Base-by-base conservation (phyloP, 768 basidiomycete genomes). In the Dioszegia hungarica region DNA sequence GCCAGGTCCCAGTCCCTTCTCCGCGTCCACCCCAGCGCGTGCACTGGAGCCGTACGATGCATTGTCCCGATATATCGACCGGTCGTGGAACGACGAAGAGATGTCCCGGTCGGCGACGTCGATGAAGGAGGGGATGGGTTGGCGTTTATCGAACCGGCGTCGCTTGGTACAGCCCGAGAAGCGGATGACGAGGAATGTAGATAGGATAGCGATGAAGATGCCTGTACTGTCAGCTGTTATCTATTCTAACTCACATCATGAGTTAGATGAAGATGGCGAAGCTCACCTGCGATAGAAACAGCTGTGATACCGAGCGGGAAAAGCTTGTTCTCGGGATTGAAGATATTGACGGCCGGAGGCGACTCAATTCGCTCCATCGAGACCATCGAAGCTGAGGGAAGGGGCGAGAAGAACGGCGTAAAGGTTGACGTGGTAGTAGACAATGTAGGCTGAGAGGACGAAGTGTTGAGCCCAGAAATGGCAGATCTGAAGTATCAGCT, bases 301-400 rank as follows among this genome's bases (percentile, higher is more conserved):
- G 62, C 44, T 0, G 59, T 40, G 6, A 66, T 46, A 24, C 64
- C 64, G 2, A 66, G 29, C 1, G 64, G 60, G 39, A 66, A 66
- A 19, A 66, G 45, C 45, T 53, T 59, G 33, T 62, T 62, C 19
- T 54, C 38, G 1, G 57, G 58, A 54, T 61, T 57, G 40, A 66
- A 54, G 25, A 66, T 66, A 20, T 60, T 49, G 33, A 33, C 14
- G 22, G 31, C 14, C 22, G 29, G 47, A 22, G 34, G n/a, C 20
- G 20, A 10, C 14, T 19, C 20, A 12, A 24, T 19, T 19, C 22
- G n/a, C n/a, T 9, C 47, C 33, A 37, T n/a, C n/a, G n/a, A n/a
- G n/a, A n/a, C n/a, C n/a, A n/a, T n/a, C n/a, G 47, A 20, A 36
- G 22, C 9, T 5, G n/a, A 22, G 6, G 19, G 27, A 4, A 25